A percentile compares a stretch with the other conserved stretches of the same genome.
These are phyloP conservation scores for Acacia melanoxylon DNA, from an alignment of 306 rosid species.

Conservation along the genomic window DNA sequence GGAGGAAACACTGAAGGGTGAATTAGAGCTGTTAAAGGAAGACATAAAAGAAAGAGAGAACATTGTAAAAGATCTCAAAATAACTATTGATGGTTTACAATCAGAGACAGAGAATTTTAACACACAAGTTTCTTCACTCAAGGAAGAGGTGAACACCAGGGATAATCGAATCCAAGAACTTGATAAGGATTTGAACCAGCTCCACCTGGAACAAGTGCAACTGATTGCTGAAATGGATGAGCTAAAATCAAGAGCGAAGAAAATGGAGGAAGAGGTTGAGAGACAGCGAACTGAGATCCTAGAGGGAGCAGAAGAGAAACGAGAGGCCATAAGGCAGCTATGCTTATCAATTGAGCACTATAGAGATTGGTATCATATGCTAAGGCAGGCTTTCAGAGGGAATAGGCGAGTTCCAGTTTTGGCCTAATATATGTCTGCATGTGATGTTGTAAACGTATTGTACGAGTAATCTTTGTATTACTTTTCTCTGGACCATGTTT, in stretches of 20 bases:
- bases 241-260: slow-evolving; percentile 47
- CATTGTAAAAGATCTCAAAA: slow-evolving; percentile 46
- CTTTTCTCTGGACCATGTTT: slow-evolving; percentile 15
- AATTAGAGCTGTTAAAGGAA: slow-evolving; percentile 48
- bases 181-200: slow-evolving; percentile 49
- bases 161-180: slow-evolving; percentile 46
- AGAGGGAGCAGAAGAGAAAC: slow-evolving; percentile 85
- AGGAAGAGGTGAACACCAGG: slow-evolving; percentile 42
- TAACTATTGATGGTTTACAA: slow-evolving; percentile 40
- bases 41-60: slow-evolving; percentile 35
- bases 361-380: slow-evolving; percentile 59
- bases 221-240: slow-evolving; percentile 53
- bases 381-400: slow-evolving; percentile 54
- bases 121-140: slow-evolving; percentile 41
- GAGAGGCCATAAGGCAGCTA: slow-evolving; percentile 91
- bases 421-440: slow-evolving; percentile 38
- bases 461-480: background rate
- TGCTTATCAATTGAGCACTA: slow-evolving; percentile 90
- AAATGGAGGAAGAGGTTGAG: slow-evolving; percentile 68
- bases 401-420: slow-evolving; percentile 64
- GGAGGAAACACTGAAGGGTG: slow-evolving; percentile 36
- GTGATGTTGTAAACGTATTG: background rate
- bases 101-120: slow-evolving; percentile 58
- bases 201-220: slow-evolving; percentile 53
- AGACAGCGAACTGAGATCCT: slow-evolving; percentile 55